Evolutionary conservation across 169 alveolate genomes (phyloP).

Genomic region (Plasmodium ovale): DNA sequence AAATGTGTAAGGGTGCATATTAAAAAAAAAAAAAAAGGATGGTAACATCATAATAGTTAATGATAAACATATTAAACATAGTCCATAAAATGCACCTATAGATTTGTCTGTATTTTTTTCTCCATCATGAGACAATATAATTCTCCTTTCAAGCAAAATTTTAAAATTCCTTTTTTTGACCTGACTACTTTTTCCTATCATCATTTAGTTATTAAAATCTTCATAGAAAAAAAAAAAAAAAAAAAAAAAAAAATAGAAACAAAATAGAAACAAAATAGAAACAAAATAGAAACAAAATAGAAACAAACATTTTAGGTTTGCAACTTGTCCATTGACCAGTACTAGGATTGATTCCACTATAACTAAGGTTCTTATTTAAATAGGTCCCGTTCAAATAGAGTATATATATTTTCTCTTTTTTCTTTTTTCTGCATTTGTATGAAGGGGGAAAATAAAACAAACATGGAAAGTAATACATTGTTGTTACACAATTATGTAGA

Average conservation of each 20-base stretch:
- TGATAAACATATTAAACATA: constrained; percentile 56
- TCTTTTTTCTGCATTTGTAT: constrained; percentile 73
- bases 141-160: constrained; percentile 65
- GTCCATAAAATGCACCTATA: constrained; percentile 56
- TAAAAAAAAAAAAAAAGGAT: constrained; percentile 56
- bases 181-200: constrained; percentile 24
- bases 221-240: too few species aligned
- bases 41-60: constrained; percentile 18
- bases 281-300: too few species aligned
- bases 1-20: constrained; percentile 75
- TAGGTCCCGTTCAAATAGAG: constrained; percentile 50
- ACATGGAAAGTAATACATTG: not conserved
- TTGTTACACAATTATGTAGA: too few species aligned
- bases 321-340: too few species aligned
- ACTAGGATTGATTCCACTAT: too few species aligned
- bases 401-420: constrained; percentile 68
- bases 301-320: too few species aligned
- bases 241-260: too few species aligned
- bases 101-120: constrained; percentile 56
- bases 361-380: constrained; percentile 28
- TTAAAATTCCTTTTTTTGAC: constrained; percentile 66
- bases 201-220: too few species aligned
- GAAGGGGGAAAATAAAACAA: not conserved
- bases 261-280: too few species aligned
- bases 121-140: constrained; percentile 45